Evolutionary conservation across 768 basidiomycete species (phyloP).

Genomic region (Lyophyllum semitale): DNA sequence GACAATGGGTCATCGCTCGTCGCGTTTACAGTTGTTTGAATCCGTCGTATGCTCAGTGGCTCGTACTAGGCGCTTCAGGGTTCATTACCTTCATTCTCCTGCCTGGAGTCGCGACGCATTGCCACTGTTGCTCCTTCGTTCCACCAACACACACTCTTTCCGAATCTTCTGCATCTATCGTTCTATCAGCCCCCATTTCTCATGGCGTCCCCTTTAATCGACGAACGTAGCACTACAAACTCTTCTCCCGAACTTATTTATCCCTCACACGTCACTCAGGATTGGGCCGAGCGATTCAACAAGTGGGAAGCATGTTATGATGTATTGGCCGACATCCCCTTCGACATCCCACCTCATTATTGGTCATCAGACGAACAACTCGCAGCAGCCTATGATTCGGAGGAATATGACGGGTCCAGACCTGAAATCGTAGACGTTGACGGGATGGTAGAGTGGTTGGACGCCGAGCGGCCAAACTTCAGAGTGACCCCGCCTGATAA

Average conservation of each 20-base stretch:
- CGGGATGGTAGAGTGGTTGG: too few relatives aligned
- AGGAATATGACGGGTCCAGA: too few relatives aligned
- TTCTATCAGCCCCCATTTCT: too few relatives aligned
- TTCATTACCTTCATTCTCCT: not conserved
- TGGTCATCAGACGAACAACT: too few relatives aligned
- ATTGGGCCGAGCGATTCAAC: not conserved
- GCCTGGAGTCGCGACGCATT: not conserved
- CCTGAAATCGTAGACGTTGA: too few relatives aligned
- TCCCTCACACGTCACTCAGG: not conserved
- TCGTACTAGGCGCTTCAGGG: not conserved
- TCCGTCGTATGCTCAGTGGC: not conserved
- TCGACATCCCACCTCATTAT: not conserved
- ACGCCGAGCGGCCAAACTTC: too few relatives aligned
- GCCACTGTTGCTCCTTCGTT: not conserved
- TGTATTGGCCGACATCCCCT: not conserved
- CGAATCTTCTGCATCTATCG: too few relatives aligned
- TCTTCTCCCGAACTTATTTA: not conserved
- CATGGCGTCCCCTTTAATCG: not conserved
- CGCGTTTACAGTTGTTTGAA: not conserved
- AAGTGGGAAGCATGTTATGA: not conserved
- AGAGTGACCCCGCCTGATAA: too few relatives aligned
- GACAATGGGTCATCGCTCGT: not conserved
- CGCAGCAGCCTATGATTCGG: too few relatives aligned
- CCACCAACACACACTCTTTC: too few relatives aligned
- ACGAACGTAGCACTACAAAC: not conserved